Evolutionary conservation across 106 monocot species (phyloP), one percentile per base, ranked within the genome.

Genomic region (Platanthera zijinensis): DNA sequence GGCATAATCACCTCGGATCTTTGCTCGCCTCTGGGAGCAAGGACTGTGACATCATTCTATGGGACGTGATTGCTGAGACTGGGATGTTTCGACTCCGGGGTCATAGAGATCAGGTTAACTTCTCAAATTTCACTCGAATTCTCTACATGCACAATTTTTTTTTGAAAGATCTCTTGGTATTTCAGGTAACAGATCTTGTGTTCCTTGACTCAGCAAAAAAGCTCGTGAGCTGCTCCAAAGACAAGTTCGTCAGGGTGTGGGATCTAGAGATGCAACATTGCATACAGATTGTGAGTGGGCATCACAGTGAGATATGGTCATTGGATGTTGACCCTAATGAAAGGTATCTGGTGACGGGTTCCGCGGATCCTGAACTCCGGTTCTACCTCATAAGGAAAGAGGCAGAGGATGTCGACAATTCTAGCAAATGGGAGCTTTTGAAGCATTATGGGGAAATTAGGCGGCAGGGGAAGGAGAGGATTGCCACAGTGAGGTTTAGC

Each of bases 141-240:
- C 39, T 39, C 39, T 39, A 39, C 39, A 39, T 3, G 39, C 3
- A 2, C 39, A 39, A n/a, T 0, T 21, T 50, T 51, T 22, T 72
- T 50, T 21, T 10, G 18, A 19, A 10, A 72, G 4, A 10, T 10
- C 72, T 17, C 10, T 7, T 22, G 7, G 5, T 19, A 22, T 73
- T 84, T 61, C 50, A 99, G 99, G 99, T 99, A 28, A 94, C 94
- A 0, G 99, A 94, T 74, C 84, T 99, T 32, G 82, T 74, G 32
- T 99, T 99, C 81, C 45, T 99, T 50, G 94, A 90, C 78, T 78
- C 88, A 0, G 88, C 85, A 2, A 94, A 94, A 81, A 99, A 90
- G 81, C 88, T 99, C 10, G 94, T 88, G 77, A 94, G 88, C 74
- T 84, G 94, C 81, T 99, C 99, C 9, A 99, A 99, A 81, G 99